These are phyloP conservation scores for Pinus tabuliformis DNA, from an alignment of 75 land plant genomes.

Conservation along the genomic window DNA sequence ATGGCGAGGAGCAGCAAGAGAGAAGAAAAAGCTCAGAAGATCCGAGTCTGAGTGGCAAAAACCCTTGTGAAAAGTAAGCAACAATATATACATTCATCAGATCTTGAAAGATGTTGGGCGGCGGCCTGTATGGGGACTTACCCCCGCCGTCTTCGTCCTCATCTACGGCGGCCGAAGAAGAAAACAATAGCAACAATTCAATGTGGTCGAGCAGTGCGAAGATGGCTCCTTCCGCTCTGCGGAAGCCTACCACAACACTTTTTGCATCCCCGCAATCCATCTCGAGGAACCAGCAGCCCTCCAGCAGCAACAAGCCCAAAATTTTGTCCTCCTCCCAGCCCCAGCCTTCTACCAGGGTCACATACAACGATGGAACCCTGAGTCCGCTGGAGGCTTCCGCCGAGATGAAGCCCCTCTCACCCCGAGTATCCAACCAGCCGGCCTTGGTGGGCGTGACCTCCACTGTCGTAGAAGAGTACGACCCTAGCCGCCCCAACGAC, in stretches of 20 bases:
- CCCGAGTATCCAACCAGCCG: constrained; percentile 38
- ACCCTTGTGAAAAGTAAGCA: too few relatives aligned
- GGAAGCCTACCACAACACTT: constrained; percentile 67
- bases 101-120: constrained; percentile 63
- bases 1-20: too few relatives aligned
- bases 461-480: constrained; percentile 76
- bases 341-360: background rate
- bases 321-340: background rate
- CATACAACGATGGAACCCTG: background rate
- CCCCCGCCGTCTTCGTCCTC: constrained; percentile 86
- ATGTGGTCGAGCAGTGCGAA: constrained; percentile 89
- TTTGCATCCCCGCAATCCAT: constrained; percentile 52
- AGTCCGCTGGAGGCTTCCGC: background rate
- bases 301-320: constrained; percentile 5
- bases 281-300: constrained; percentile 30
- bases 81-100: too few relatives aligned
- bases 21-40: too few relatives aligned
- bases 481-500: too few relatives aligned
- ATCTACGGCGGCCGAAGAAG: constrained; percentile 6
- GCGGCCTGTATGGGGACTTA: constrained; percentile 91
- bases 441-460: constrained; percentile 67
- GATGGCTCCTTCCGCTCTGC: constrained; percentile 81
- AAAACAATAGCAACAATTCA: constrained; percentile 15
- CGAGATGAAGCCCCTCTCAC: background rate
- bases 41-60: too few relatives aligned